A percentile compares a stretch with the other conserved stretches of the same genome.
These are phyloP conservation scores for Sonneratia caseolaris DNA, from an alignment of 345 rosid genomes.

Conservation along the genomic window DNA sequence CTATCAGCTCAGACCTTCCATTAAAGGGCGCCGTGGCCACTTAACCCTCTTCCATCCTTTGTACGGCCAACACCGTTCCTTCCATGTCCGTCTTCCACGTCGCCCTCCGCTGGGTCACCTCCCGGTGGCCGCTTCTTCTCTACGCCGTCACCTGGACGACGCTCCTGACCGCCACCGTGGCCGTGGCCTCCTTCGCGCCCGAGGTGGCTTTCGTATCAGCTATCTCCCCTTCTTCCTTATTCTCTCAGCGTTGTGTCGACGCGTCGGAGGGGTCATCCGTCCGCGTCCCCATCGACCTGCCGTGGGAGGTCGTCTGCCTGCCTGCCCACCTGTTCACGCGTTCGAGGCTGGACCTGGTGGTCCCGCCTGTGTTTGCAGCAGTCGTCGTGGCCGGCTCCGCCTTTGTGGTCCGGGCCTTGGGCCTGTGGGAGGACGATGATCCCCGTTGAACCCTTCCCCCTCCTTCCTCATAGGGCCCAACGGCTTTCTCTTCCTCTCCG, in stretches of 20 bases:
- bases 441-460: constrained; percentile 11
- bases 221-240: constrained; percentile 41
- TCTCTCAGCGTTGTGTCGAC: constrained; percentile 31
- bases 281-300: constrained; percentile 56
- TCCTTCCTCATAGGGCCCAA: not conserved
- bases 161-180: constrained; percentile 53
- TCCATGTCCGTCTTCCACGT: constrained; percentile 22
- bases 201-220: constrained; percentile 67
- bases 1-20: not conserved
- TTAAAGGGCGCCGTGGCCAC: not conserved
- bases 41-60: not conserved
- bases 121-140: constrained; percentile 49
- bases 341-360: constrained; percentile 53
- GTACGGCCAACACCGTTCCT: not conserved
- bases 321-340: constrained; percentile 46
- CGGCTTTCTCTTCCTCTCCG: no score
- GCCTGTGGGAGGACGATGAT: constrained; percentile 52
- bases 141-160: constrained; percentile 71
- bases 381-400: constrained; percentile 72
- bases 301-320: constrained; percentile 52
- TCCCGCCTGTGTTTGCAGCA: constrained; percentile 82
- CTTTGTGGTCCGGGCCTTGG: constrained; percentile 54
- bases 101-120: constrained; percentile 26
- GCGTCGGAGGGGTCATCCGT: constrained; percentile 25
- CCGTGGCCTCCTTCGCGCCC: constrained; percentile 67